Evolutionary conservation across 1,284 basidiomycete genomes (phyloP), one percentile per base, ranked within the genome.

Genomic region (Marasmius fiardii): DNA sequence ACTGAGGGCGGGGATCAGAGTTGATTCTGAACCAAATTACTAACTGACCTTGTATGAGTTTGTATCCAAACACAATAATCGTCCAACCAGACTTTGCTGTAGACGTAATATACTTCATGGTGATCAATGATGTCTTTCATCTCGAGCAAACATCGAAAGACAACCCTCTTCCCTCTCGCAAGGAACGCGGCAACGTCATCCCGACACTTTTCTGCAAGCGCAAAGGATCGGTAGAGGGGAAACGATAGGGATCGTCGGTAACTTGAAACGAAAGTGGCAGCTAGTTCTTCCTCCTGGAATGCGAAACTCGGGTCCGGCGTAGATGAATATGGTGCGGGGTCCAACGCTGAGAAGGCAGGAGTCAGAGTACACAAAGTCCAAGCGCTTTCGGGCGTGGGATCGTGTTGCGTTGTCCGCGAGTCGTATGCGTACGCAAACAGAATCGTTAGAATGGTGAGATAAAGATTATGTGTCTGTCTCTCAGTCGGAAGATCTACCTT

Each of bases 31-130:
- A 43, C 35, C 20, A 43, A 53, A 43, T 44, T 28, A 16, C 31
- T 24, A 7, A 68, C 76, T 61, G 60, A 85, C 90, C 76, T 81
- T 24, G 84, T 81, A 64, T 76, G 74, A 14, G 78, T 73, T 63
- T 88, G 86, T 37, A 80, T 73, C 90, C 90, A 92, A 16, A 83
- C 77, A 62, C 86, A 88, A 63, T 89, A 85, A 65, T 92, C 90
- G 60, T 91, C 86, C 41, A 91, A 60, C 90, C 90, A 92, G 43
- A 92, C 79, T 65, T 90, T 90, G 68, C 82, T 86, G 68, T 91
- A 92, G 23, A 91, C 76, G 67, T 90, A 91, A 70, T 92, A 92
- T 11, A 88, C 85, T 59, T 90, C 90, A 62, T 91, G 88, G 63
- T 81, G 83, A 64, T 91, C 89, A 57, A 92, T 68, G 51, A 90